Evolutionary conservation across 2,329 filamentous ascomycete genomes (phyloP).

Genomic region (Cladosporium halotolerans): DNA sequence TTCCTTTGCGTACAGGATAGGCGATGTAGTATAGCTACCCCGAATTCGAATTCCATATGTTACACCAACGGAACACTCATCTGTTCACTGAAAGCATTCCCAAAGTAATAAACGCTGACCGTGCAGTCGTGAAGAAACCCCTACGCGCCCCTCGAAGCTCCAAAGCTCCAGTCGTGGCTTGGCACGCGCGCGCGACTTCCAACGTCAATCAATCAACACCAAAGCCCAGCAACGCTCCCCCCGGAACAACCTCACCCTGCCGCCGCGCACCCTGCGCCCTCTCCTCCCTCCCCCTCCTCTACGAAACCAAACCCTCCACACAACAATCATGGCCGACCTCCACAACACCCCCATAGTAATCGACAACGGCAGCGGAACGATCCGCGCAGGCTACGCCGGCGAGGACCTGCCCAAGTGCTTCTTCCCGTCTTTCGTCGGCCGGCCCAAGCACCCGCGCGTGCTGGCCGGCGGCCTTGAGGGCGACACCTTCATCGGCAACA

Average conservation of each 20-base stretch:
- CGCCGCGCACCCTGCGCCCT: slow-evolving; percentile 1
- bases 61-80: background rate
- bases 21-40: slow-evolving; percentile 7
- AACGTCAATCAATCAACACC: slow-evolving; percentile 3
- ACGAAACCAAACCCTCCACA: background rate
- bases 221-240: background rate
- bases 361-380: slow-evolving; percentile 97
- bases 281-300: background rate
- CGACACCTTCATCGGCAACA: slow-evolving; percentile 92
- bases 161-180: background rate
- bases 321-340: slow-evolving; percentile 56
- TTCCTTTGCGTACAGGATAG: background rate
- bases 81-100: background rate
- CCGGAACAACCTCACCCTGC: background rate
- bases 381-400: slow-evolving; percentile 92
- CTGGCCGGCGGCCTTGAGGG: slow-evolving; percentile 95
- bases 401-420: slow-evolving; percentile 94
- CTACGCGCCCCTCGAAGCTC: background rate
- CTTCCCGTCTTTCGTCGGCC: slow-evolving; percentile 94
- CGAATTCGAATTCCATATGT: background rate
- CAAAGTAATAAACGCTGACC: too few species aligned
- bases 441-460: slow-evolving; percentile 90
- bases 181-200: background rate
- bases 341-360: slow-evolving; percentile 98
- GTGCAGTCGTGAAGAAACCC: background rate